These are phyloP conservation scores for Ichthyophthirius multifiliis DNA, from an alignment of 169 alveolate genomes.

Conservation along the genomic window DNA sequence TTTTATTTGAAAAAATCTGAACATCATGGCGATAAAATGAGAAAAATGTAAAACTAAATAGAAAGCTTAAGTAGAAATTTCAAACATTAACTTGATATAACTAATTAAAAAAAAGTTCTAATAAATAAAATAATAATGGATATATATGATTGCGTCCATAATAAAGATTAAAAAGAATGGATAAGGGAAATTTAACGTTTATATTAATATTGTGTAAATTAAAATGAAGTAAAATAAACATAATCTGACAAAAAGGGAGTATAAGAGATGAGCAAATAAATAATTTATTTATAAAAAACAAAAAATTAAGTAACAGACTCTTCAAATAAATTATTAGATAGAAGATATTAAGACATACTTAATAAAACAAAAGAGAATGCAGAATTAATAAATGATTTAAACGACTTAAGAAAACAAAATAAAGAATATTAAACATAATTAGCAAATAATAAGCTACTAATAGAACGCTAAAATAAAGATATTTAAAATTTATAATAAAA, in stretches of 20 bases:
- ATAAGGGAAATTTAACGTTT: conserved; percentile 59
- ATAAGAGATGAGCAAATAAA: conserved; percentile 71
- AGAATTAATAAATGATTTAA: conserved; percentile 61
- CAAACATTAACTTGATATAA: conserved; percentile 36
- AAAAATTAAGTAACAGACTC: conserved; percentile 56
- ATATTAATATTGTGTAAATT: conserved; percentile 57
- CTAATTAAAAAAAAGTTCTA: conserved; percentile 52
- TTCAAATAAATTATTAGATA: conserved; percentile 52
- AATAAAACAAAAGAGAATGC: conserved; percentile 74
- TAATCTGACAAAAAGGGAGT: conserved; percentile 71
- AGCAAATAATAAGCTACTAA: too few relatives aligned
- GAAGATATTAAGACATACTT: conserved; percentile 59
- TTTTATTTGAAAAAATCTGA: conserved; percentile 44
- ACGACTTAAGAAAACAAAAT: conserved; percentile 52
- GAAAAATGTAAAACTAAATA: conserved; percentile 52
- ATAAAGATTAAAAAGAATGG: conserved; percentile 55
- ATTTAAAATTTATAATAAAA: too few relatives aligned
- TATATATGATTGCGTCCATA: conserved; percentile 53
- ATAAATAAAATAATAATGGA: conserved; percentile 53
- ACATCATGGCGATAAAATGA: conserved; percentile 44
- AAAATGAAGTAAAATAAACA: conserved; percentile 56
- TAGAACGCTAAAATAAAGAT: too few relatives aligned
- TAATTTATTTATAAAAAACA: conserved; percentile 62
- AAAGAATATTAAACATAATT: conserved; percentile 42
- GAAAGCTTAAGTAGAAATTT: conserved; percentile 38